These are phyloP conservation scores for Xylaria sp. DNA, from an alignment of 2,329 filamentous ascomycete genomes.

Conservation along the genomic window DNA sequence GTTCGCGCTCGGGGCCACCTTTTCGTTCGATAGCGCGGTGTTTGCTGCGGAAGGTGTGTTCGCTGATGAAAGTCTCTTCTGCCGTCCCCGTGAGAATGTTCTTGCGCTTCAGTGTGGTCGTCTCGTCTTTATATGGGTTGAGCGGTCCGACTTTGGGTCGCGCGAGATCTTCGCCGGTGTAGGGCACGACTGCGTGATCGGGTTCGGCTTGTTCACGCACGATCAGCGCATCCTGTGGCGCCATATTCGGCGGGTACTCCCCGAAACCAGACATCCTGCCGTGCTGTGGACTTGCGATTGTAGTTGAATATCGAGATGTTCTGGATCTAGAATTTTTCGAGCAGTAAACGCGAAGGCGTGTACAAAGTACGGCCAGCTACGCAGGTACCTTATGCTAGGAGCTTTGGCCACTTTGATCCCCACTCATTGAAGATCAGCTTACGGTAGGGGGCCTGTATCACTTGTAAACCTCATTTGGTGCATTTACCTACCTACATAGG, in stretches of 20 bases:
- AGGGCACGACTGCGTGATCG: conserved; percentile 64
- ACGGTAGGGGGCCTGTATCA: too few relatives aligned
- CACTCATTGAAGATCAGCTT: not conserved
- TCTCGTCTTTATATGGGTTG: conserved; percentile 73
- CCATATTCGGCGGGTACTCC: conserved; percentile 68
- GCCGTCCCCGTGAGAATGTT: conserved; percentile 85
- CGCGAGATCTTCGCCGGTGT: conserved; percentile 73
- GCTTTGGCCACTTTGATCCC: not conserved
- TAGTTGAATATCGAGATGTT: not conserved
- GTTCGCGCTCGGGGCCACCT: conserved; percentile 60
- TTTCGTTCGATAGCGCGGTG: conserved; percentile 80
- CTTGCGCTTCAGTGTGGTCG: conserved; percentile 69
- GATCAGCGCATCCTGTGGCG: conserved; percentile 64
- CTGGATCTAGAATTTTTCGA: not conserved
- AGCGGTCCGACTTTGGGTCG: conserved; percentile 67
- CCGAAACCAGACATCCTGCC: conserved; percentile 61
- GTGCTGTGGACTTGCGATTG: not conserved
- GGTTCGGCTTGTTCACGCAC: conserved; percentile 57
- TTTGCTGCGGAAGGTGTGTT: conserved; percentile 85
- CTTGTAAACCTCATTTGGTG: not conserved
- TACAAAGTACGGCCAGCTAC: not conserved
- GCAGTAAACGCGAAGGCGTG: not conserved
- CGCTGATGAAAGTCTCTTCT: conserved; percentile 85
- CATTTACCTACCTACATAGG: too few relatives aligned
- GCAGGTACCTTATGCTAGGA: not conserved